Evolutionary conservation across 1,284 basidiomycete genomes (phyloP), one percentile per base, ranked within the genome.

Genomic region (Volvariella volvacea): DNA sequence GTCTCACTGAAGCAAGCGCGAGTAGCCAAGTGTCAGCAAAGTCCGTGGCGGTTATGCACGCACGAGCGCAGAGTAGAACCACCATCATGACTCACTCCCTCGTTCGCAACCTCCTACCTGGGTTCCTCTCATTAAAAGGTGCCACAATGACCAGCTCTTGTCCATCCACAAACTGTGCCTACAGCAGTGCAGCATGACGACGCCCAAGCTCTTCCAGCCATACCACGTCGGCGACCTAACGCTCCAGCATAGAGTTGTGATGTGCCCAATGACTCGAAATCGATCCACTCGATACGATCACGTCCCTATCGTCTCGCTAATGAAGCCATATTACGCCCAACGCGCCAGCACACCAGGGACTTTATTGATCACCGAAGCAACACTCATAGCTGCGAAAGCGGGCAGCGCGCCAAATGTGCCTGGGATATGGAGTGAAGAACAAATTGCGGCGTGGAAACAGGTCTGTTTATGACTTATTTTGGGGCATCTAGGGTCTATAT

Each of bases 281-380:
- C 40, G 43, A 10, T 45, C 49, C 17, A 48, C 45, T 10, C 46
- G 43, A 33, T 25, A 21, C 1, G 25, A 31, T 14, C 52, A 55
- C 43, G 48, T 55, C 6, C 59, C 58, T 57, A 67, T 41, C 20
- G 16, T 63, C 46, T 57, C 63, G 16, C 49, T 67, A 9, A 61
- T 58, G 14, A 58, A 59, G n/a, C 64, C 68, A 37, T 76, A 78
- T 55, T 78, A 78, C 55, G 46, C 54, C 0, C 76, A 78, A 50
- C 64, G 75, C 7, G 69, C 64, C 2, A 58, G 55, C 25, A 52
- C 51, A 0, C 65, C 68, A 0, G 76, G 75, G 0, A 70, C 72
- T 0, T 55, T 78, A 3, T 55, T 78, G 19, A 71, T 78, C 45
- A 61, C 70, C 2, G 76, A 78, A 54, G 73, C 59, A 0, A 72